phyloP scores from a whole-genome alignment of 2,329 filamentous ascomycete species.

The Penicillium sp. region DNA sequence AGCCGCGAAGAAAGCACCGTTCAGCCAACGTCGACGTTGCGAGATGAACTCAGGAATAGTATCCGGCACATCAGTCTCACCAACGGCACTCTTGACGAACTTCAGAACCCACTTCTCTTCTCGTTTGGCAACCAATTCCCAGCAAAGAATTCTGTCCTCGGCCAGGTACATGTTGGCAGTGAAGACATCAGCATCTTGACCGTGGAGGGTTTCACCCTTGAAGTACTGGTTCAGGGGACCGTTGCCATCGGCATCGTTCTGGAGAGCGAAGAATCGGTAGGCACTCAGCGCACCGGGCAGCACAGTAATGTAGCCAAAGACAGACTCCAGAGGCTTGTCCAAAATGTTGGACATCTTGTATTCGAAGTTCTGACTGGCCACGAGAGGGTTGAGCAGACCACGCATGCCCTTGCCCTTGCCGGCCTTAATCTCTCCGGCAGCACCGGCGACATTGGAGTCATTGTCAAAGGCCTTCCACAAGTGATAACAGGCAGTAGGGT shows the following conservation, averaged over 20 bases:
- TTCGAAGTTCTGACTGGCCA: conserved; percentile 97
- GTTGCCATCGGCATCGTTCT: conserved; percentile 94
- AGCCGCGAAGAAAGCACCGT: conserved; percentile 97
- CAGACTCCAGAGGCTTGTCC: conserved; percentile 94
- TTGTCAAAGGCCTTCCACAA: conserved; percentile 99
- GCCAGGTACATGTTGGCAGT: conserved; percentile 99
- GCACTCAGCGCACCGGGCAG: conserved; percentile 92
- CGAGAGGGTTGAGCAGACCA: conserved; percentile 87
- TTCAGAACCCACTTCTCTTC: conserved; percentile 96
- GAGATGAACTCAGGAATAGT: conserved; percentile 95
- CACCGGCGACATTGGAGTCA: conserved; percentile 94
- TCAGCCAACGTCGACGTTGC: conserved; percentile 93
- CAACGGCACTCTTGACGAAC: conserved; percentile 94
- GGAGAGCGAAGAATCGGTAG: conserved; percentile 91
- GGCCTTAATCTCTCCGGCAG: conserved; percentile 95
- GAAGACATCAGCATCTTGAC: conserved; percentile 94
- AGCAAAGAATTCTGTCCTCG: conserved; percentile 97
- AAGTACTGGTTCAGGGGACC: conserved; percentile 97
- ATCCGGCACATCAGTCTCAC: conserved; percentile 97
- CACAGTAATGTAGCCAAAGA: conserved; percentile 98
- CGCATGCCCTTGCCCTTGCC: conserved; percentile 85
- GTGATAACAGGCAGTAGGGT: conserved; percentile 89
- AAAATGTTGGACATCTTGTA: conserved; percentile 99
- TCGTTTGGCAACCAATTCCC: conserved; percentile 93
- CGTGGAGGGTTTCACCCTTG: conserved; percentile 96